Evolutionary conservation across 768 basidiomycete species (phyloP), one percentile per base, ranked within the genome.

Genomic region (Termitomyces heimii): DNA sequence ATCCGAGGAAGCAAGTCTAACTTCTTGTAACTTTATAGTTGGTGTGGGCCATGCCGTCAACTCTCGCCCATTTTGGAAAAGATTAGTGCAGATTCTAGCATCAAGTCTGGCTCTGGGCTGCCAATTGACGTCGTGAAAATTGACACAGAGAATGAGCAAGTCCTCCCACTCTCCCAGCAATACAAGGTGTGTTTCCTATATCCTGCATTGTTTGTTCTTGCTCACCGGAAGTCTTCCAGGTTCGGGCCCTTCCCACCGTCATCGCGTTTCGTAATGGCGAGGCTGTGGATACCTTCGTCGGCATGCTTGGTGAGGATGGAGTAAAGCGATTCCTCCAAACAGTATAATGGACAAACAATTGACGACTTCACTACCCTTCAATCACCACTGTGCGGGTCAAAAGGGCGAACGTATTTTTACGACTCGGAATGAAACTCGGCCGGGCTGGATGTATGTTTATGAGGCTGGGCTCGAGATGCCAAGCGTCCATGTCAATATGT

Each of bases 161-260:
- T 88, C 29, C 59, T 68, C 7, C 72, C 70, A 13, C 71, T 92
- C n/a, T 81, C 78, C 1, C 69, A 69, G 51, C 63, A 79, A 60
- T 84, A 79, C 67, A 67, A 78, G 61, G 91, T 82, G 55, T 59
- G 66, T 66, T 40, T 14, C 26, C n/a, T 28, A 16, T 42, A 37
- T 31, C 9, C n/a, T 43, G 12, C 14, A 29, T 26, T 20, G n/a
- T 7, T 35, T 37, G n/a, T 54, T 12, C 9, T 31, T 50, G n/a
- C 43, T 54, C 4, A 52, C 12, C 2, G 5, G 16, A 6, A n/a
- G n/a, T 34, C 32, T 34, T 14, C 32, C 61, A 93, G 91, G 75
- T 92, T 58, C 71, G 76, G n/a, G 78, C 87, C 16, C 70, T 93
- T n/a, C 90, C 90, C 3, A 92, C 90, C 0, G 88, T 93, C 31